Evolutionary conservation across 2,329 filamentous ascomycete genomes (phyloP).

Genomic region (Pseudogymnoascus pannorum): DNA sequence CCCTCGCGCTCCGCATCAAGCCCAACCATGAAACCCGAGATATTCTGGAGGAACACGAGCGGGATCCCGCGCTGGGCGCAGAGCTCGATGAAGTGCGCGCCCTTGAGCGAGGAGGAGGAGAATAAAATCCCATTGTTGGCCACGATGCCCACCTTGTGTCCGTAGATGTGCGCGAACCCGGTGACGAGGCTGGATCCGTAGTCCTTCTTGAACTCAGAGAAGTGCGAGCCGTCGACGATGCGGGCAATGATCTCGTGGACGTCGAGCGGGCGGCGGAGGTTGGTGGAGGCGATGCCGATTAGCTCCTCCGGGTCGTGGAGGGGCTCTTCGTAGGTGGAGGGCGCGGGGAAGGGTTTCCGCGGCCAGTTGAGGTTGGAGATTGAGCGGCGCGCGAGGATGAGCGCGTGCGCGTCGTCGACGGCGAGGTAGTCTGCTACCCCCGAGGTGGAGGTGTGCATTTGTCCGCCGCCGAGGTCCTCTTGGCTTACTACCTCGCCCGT

Average conservation of each 20-base stretch:
- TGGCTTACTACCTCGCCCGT: constrained; percentile 88
- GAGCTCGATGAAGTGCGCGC: constrained; percentile 93
- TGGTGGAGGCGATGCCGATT: constrained; percentile 81
- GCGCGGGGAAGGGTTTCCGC: constrained; percentile 33
- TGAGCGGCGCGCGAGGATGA: constrained; percentile 76
- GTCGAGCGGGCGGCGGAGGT: constrained; percentile 76
- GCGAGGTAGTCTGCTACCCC: constrained; percentile 94
- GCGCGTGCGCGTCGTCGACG: constrained; percentile 85
- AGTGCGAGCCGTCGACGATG: constrained; percentile 83
- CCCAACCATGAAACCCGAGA: constrained; percentile 97
- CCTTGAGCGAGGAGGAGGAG: constrained; percentile 81
- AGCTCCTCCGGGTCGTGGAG: constrained; percentile 75
- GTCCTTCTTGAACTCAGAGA: constrained; percentile 89
- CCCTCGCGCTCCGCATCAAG: constrained; percentile 85
- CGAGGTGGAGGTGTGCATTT: constrained; percentile 81
- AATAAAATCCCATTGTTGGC: constrained; percentile 97
- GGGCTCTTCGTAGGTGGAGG: constrained; percentile 61
- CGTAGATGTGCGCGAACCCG: constrained; percentile 84
- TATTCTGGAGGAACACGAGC: constrained; percentile 91
- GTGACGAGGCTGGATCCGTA: constrained; percentile 88
- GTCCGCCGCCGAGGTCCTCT: constrained; percentile 85
- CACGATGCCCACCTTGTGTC: constrained; percentile 83
- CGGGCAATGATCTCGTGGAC: constrained; percentile 88
- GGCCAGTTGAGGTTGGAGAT: constrained; percentile 90
- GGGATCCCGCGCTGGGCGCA: constrained; percentile 86